These are phyloP conservation scores for Alternaria consortialis DNA, from an alignment of 2,329 filamentous ascomycete genomes.

Conservation along the genomic window DNA sequence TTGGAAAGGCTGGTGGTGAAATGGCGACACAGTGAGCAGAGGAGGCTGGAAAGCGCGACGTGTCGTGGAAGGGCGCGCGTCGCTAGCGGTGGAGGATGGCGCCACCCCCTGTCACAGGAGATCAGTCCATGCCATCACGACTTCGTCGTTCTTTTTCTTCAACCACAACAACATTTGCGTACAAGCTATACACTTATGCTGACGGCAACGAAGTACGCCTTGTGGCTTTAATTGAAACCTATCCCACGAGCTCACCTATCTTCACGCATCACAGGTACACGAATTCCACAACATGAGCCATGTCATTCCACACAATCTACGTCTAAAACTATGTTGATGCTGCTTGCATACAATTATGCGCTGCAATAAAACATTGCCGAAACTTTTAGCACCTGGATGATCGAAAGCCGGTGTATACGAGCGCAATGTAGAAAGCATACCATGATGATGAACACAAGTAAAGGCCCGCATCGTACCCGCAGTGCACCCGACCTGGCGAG, in stretches of 20 bases:
- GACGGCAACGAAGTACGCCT: background rate
- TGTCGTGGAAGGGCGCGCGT: too few species aligned
- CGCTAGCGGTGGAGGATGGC: too few species aligned
- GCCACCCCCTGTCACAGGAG: too few species aligned
- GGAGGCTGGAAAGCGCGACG: too few species aligned
- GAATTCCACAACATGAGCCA: background rate
- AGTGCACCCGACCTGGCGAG: constrained; percentile 2
- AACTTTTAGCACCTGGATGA: constrained; percentile 1
- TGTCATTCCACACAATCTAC: background rate
- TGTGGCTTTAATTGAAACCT: background rate
- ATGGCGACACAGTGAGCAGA: too few species aligned
- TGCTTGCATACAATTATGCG: constrained; percentile 11
- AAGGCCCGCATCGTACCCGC: constrained; percentile 1
- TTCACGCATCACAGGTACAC: background rate
- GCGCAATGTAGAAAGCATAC: constrained; percentile 4
- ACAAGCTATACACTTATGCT: background rate
- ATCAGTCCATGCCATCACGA: too few species aligned
- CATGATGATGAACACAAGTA: background rate
- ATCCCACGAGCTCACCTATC: background rate
- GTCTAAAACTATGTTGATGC: constrained; percentile 1
- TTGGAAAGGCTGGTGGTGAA: too few species aligned
- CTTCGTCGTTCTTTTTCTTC: too few species aligned
- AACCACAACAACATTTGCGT: too few species aligned
- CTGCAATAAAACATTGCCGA: background rate
- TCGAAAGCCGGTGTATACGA: constrained; percentile 2